These are phyloP conservation scores for Lyophyllum semitale DNA, from an alignment of 768 basidiomycete genomes.

Conservation along the genomic window DNA sequence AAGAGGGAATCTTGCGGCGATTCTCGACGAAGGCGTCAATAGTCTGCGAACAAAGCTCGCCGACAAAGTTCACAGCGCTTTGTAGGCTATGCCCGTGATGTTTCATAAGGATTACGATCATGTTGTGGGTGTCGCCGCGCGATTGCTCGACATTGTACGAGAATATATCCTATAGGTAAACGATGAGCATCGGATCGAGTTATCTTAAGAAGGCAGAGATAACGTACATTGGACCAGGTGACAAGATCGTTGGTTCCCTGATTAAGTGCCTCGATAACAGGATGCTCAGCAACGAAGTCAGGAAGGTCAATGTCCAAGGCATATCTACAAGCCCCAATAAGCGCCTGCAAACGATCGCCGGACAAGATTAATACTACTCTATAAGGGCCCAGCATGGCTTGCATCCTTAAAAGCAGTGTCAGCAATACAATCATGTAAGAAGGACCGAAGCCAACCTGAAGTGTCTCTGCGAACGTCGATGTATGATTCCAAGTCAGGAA, in stretches of 20 bases:
- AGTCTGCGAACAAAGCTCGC: slow-evolving; percentile 56
- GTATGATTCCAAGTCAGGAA: slow-evolving; percentile 76
- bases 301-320: slow-evolving; percentile 65
- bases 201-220: background rate
- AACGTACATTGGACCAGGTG: slow-evolving; percentile 79
- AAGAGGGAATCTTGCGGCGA: slow-evolving; percentile 53
- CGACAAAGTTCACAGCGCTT: slow-evolving; percentile 64
- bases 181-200: background rate
- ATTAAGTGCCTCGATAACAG: slow-evolving; percentile 58
- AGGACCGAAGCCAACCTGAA: slow-evolving; percentile 44
- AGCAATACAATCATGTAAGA: background rate
- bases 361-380: slow-evolving; percentile 43
- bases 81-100: slow-evolving; percentile 60
- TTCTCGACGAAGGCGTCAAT: slow-evolving; percentile 55
- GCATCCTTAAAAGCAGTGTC: slow-evolving; percentile 40
- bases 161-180: slow-evolving; percentile 58
- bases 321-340: slow-evolving; percentile 2
- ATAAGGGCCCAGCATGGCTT: slow-evolving; percentile 78
- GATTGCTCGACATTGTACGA: slow-evolving; percentile 79
- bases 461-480: slow-evolving; percentile 74
- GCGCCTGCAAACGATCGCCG: background rate
- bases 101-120: slow-evolving; percentile 71
- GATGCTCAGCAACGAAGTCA: slow-evolving; percentile 68
- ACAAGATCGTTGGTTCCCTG: slow-evolving; percentile 77
- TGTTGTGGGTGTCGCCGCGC: slow-evolving; percentile 68